A percentile compares a stretch with the other conserved stretches of the same genome.
Conservation (phyloP, 805 yeast species). For the Wickerhamomyces bisporus region DNA sequence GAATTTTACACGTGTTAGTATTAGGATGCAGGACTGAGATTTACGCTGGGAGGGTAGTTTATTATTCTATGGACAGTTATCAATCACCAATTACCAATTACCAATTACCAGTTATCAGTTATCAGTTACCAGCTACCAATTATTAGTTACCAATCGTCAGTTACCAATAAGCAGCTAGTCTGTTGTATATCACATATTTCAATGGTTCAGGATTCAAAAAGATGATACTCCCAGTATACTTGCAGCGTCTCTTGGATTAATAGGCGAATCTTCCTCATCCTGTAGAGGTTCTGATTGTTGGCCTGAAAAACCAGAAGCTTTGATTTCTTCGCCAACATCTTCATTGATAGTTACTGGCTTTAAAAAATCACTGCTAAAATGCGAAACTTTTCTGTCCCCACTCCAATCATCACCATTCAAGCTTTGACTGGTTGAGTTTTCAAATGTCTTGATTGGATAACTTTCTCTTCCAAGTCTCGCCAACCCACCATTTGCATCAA, state of each 20-base stretch:
- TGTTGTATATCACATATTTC: too few species aligned
- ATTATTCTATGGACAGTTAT: too few species aligned
- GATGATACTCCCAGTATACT: constrained; percentile 71
- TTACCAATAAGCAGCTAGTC: too few species aligned
- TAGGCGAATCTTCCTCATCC: constrained; percentile 24
- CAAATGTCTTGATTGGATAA: constrained; percentile 30
- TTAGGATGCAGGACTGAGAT: too few species aligned
- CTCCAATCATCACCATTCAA: constrained; percentile 54
- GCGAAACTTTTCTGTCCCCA: constrained; percentile 41
- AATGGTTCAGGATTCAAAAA: too few species aligned
- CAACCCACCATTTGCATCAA: constrained; percentile 75
- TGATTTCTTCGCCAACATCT: constrained; percentile 8
- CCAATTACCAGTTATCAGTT: too few species aligned
- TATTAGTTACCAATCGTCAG: too few species aligned
- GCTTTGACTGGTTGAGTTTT: constrained; percentile 36
- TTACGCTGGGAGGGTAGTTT: too few species aligned
- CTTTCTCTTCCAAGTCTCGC: constrained; percentile 76
- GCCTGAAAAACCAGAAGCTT: not conserved
- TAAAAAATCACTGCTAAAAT: constrained; percentile 26
- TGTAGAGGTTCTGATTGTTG: too few species aligned
- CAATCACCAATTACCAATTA: too few species aligned
- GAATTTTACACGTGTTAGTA: too few species aligned
- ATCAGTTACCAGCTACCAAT: too few species aligned
- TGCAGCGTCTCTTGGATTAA: constrained; percentile 86
- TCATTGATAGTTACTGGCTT: constrained; percentile 9